Conservation (phyloP, 2,329 filamentous ascomycete genomes). For the Volutella citrinella region DNA sequence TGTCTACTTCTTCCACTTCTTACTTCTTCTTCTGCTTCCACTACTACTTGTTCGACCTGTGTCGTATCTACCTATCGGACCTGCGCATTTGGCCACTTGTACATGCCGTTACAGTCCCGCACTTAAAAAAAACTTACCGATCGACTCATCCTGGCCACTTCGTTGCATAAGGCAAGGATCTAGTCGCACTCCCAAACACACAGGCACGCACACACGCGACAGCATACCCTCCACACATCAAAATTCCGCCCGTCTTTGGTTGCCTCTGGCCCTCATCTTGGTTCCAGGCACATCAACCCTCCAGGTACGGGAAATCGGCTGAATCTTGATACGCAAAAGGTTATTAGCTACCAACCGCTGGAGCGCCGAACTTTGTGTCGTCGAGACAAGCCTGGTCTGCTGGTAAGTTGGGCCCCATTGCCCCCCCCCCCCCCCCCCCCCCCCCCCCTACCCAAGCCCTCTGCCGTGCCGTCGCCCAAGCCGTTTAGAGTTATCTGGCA, state of each 20-base stretch:
- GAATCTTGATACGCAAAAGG: slow-evolving; percentile 7
- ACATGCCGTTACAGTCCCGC: slow-evolving; percentile 14
- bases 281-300: slow-evolving; percentile 2
- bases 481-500: no score
- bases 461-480: no score
- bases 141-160: slow-evolving; percentile 14
- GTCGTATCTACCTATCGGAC: slow-evolving; percentile 11
- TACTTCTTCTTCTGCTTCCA: slow-evolving; percentile 1
- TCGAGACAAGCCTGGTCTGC: no score
- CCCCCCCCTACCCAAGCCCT: no score
- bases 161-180: slow-evolving; percentile 23
- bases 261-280: no score
- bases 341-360: no score
- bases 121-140: slow-evolving; percentile 18
- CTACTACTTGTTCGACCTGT: no score
- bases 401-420: no score
- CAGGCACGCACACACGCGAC: slow-evolving; percentile 16
- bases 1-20: not conserved
- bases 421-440: no score
- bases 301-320: slow-evolving; percentile 8
- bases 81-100: slow-evolving; percentile 9
- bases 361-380: no score
- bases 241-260: slow-evolving; percentile 1
- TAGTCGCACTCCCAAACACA: slow-evolving; percentile 24
- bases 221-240: slow-evolving; percentile 6